phyloP scores from a whole-genome alignment of 441 rosid species.

The Aleurites moluccanus region DNA sequence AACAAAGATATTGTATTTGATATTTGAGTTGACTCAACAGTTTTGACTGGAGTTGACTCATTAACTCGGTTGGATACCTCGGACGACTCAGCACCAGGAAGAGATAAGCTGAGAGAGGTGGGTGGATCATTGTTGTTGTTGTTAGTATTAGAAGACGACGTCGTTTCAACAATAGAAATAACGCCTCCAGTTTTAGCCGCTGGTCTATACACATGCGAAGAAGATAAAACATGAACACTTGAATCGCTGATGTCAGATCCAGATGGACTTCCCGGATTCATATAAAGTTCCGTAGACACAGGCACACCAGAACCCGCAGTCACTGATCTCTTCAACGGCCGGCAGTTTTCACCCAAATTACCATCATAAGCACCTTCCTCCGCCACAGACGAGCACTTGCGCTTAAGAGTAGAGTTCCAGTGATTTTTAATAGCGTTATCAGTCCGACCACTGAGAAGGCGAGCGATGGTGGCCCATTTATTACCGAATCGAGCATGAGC shows the following conservation, averaged over 20 bases:
- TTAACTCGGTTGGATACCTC: conserved; percentile 38
- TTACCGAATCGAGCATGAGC: conserved; percentile 69
- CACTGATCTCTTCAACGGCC: conserved; percentile 60
- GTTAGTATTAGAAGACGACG: conserved; percentile 36
- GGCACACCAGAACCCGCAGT: conserved; percentile 52
- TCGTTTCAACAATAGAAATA: conserved; percentile 37
- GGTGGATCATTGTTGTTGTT: conserved; percentile 41
- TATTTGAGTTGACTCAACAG: conserved; percentile 31
- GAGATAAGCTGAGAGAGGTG: conserved; percentile 60
- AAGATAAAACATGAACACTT: conserved; percentile 44
- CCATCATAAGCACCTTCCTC: conserved; percentile 32
- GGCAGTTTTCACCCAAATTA: conserved; percentile 30
- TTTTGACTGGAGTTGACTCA: conserved; percentile 32
- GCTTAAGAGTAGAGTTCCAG: conserved; percentile 76
- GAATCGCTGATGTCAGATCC: conserved; percentile 78
- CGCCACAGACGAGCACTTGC: conserved; percentile 52
- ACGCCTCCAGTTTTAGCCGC: conserved; percentile 52
- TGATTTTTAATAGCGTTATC: conserved; percentile 84
- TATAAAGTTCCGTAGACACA: conserved; percentile 46
- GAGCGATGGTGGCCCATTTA: conserved; percentile 84
- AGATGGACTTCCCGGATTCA: conserved; percentile 68
- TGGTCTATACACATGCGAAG: conserved; percentile 46
- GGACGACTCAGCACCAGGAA: conserved; percentile 53
- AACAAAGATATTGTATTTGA: conserved; percentile 3
- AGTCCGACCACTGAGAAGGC: conserved; percentile 70